phyloP scores from a whole-genome alignment of 2,329 filamentous ascomycete species.

The Colletotrichum trifolii region DNA sequence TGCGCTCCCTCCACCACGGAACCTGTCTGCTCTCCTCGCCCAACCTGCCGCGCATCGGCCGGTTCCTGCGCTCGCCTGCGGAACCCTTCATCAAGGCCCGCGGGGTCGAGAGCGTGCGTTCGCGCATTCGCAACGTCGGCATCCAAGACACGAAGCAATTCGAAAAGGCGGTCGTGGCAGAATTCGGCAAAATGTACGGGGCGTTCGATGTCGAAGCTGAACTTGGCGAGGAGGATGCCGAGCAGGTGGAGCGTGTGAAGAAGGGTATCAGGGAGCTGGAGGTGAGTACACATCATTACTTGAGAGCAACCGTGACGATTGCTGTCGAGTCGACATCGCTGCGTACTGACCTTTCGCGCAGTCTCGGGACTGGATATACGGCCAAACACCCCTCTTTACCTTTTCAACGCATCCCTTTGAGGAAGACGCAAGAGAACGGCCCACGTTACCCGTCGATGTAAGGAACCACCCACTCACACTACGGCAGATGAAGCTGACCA shows the following conservation, averaged over 20 bases:
- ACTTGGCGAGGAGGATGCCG: slow-evolving; percentile 62
- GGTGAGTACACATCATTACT: slow-evolving; percentile 52
- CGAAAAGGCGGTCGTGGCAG: slow-evolving; percentile 65
- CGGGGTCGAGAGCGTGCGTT: slow-evolving; percentile 92
- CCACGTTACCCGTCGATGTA: slow-evolving; percentile 60
- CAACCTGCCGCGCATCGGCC: slow-evolving; percentile 75
- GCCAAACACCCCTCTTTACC: slow-evolving; percentile 86
- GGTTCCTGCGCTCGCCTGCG: slow-evolving; percentile 81
- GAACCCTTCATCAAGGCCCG: slow-evolving; percentile 80
- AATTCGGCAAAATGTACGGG: slow-evolving; percentile 77
- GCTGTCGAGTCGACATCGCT: too few relatives aligned
- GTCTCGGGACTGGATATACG: slow-evolving; percentile 81
- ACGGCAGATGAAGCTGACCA: background rate
- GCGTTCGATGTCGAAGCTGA: slow-evolving; percentile 46
- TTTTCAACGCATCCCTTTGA: slow-evolving; percentile 72
- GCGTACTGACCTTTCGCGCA: slow-evolving; percentile 42
- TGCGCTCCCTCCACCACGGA: slow-evolving; percentile 88
- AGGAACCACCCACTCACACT: slow-evolving; percentile 31
- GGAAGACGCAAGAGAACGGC: slow-evolving; percentile 67
- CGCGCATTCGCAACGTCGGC: slow-evolving; percentile 82
- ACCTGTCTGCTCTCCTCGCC: slow-evolving; percentile 86
- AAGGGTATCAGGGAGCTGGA: slow-evolving; percentile 72
- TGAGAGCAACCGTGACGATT: too few relatives aligned
- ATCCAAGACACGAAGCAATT: slow-evolving; percentile 56
- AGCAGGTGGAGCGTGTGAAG: slow-evolving; percentile 61